Percentiles rank a stretch among this genome's conserved stretches.
phyloP scores from a whole-genome alignment of 2,329 filamentous ascomycete species.

The Zasmidium citrigriseum region DNA sequence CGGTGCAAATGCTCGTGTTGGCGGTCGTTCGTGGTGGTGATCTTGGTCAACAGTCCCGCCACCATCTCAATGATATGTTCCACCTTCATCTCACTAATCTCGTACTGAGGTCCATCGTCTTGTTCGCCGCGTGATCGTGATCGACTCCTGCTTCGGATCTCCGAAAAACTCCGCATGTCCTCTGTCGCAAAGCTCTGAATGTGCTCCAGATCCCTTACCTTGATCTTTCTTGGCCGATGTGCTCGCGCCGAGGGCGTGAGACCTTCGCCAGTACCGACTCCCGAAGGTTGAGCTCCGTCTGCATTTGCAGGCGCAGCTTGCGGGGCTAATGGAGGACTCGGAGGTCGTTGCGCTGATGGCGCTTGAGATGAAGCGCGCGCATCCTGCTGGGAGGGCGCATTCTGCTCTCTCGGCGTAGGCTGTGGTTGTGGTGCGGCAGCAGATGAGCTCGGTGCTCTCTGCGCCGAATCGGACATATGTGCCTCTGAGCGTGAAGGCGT shows the following conservation, averaged over 20 bases:
- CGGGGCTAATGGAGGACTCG: constrained; percentile 28
- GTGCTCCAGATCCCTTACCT: constrained; percentile 84
- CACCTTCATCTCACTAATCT: constrained; percentile 97
- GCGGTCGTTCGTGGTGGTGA: constrained; percentile 91
- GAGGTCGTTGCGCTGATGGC: constrained; percentile 16
- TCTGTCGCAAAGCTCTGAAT: constrained; percentile 85
- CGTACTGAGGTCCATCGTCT: constrained; percentile 68
- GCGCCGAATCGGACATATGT: constrained; percentile 33
- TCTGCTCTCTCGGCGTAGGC: constrained; percentile 8
- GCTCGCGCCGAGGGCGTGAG: constrained; percentile 33
- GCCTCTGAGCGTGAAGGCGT: constrained; percentile 27
- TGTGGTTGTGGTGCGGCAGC: constrained; percentile 18
- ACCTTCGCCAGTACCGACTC: constrained; percentile 30
- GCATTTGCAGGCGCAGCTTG: constrained; percentile 34
- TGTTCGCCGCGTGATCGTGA: constrained; percentile 46
- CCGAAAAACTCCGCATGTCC: constrained; percentile 63
- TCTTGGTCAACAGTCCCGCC: constrained; percentile 91
- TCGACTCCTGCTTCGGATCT: constrained; percentile 42
- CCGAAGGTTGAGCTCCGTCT: constrained; percentile 13
- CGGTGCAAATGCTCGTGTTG: constrained; percentile 91
- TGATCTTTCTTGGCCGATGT: constrained; percentile 63
- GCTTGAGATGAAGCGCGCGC: constrained; percentile 19
- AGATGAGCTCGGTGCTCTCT: constrained; percentile 34
- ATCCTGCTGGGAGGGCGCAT: constrained; percentile 17
- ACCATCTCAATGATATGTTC: constrained; percentile 99